Base-by-base conservation (phyloP, 1,139 yeast species). In the Lodderomyces parapsilosis region DNA sequence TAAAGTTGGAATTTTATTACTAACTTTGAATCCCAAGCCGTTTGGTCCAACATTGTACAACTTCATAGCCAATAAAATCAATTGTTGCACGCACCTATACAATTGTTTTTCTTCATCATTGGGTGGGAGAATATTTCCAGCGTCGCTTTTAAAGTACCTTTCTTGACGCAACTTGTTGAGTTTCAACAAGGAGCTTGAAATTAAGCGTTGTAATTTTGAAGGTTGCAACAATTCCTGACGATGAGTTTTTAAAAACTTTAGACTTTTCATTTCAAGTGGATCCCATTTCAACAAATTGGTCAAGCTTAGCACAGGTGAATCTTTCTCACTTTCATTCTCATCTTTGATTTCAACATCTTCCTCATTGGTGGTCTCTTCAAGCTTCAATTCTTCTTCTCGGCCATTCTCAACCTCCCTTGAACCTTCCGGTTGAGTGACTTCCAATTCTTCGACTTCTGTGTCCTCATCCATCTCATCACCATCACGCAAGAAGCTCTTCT, bases 141-240 rank as follows among this genome's bases (percentile, higher is more conserved):
- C 51, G 36, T 62, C 62, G 46, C 70, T 60, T 41, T 56, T 60
- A 27, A 61, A 57, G 50, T 74, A 69, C 45, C 96, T 74, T 39
- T 72, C 67, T 43, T 82, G 80, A 58, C 95, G 87, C 48, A 84
- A 58, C 45, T 70, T 71, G 56, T 85, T 84, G 42, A 91, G 66
- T 50, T 80, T 76, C 35, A 80, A 59, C 27, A 90, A 57, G 36
- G 78, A 71, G 34, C 66, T 60, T 8, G 84, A 78, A n/a, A 87
- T 78, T 22, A 82, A 68, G 45, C 74, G 67, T 51, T 79, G 82
- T 23, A 73, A 54, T 11, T 55, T 57, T 18, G 51, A 50, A 1
- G 74, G 66, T 1, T 72, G 59, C 2, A 51, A 41, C 10, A 70
- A 52, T 4, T 54, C 48, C 11, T 59, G 51, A 39, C 57, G 55